Percentiles rank a stretch among this genome's conserved stretches.
Evolutionary conservation across 305 asterid genomes (phyloP).

Genomic region (Vinca major): DNA sequence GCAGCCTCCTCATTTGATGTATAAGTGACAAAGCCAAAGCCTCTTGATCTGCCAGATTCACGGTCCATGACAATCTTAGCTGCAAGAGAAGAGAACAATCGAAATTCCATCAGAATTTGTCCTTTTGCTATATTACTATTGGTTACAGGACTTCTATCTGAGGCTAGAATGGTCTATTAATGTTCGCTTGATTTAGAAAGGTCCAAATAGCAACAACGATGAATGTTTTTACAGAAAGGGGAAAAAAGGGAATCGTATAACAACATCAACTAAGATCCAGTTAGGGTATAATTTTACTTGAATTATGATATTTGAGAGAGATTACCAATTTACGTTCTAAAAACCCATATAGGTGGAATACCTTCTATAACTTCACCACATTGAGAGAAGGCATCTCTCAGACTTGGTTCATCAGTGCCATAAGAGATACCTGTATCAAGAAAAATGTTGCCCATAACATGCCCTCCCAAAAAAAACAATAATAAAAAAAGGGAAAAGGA

Average conservation of each 20-base stretch:
- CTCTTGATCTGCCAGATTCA: conserved; percentile 82
- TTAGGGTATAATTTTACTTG: not conserved
- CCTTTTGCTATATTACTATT: not conserved
- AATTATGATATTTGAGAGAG: no score
- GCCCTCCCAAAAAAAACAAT: no score
- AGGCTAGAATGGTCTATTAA: not conserved
- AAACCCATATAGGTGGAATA: conserved; percentile 13
- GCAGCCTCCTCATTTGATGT: conserved; percentile 62
- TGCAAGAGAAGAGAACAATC: conserved; percentile 22
- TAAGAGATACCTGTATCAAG: conserved; percentile 60
- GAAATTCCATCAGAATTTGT: not conserved
- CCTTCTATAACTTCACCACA: conserved; percentile 83
- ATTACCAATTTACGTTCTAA: not conserved
- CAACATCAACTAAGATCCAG: no score
- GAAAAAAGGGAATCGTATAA: no score
- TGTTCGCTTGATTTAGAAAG: not conserved
- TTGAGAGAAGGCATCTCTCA: conserved; percentile 66
- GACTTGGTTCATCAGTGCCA: conserved; percentile 56
- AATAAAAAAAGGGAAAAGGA: not conserved
- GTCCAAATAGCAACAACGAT: not conserved
- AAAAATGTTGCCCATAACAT: not conserved
- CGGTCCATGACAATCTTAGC: conserved; percentile 75
- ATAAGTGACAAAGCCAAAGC: conserved; percentile 78
- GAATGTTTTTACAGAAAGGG: no score
- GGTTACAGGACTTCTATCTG: not conserved